A percentile compares a stretch with the other conserved stretches of the same genome.
These are phyloP conservation scores for Cladobotryum protrusum DNA, from an alignment of 2,329 filamentous ascomycete genomes.

Conservation along the genomic window DNA sequence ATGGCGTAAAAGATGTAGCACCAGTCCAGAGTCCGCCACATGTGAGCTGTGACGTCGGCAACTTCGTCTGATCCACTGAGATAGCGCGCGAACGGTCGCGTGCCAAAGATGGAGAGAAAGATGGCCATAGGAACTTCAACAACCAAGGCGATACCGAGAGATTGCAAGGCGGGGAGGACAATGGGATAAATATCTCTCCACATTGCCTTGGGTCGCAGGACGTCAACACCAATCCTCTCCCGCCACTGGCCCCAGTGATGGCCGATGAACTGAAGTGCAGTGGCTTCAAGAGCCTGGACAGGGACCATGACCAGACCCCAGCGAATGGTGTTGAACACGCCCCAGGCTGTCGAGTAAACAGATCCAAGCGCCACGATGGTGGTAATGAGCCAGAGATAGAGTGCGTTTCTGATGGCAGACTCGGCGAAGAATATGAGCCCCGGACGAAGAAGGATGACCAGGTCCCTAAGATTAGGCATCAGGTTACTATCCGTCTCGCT, in stretches of 20 bases:
- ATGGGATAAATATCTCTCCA: conserved; percentile 31
- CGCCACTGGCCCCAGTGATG: conserved; percentile 56
- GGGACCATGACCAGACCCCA: conserved; percentile 73
- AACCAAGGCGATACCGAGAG: conserved; percentile 44
- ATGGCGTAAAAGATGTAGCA: conserved; percentile 66
- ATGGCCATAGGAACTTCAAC: conserved; percentile 59
- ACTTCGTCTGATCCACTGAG: conserved; percentile 53
- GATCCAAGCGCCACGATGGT: conserved; percentile 57
- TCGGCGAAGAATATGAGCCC: conserved; percentile 56
- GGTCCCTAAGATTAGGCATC: conserved; percentile 35
- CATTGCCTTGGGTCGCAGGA: conserved; percentile 14
- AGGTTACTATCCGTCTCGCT: conserved; percentile 8
- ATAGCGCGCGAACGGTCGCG: conserved; percentile 54
- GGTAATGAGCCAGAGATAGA: conserved; percentile 65
- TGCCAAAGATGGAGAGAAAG: conserved; percentile 54
- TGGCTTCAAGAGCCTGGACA: conserved; percentile 59
- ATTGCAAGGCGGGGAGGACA: conserved; percentile 45
- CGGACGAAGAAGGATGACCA: conserved; percentile 49
- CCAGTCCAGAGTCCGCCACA: conserved; percentile 59
- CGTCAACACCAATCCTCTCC: conserved; percentile 19
- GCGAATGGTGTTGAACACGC: conserved; percentile 66
- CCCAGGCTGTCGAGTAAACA: conserved; percentile 66
- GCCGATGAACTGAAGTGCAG: conserved; percentile 58
- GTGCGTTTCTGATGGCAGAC: conserved; percentile 59
- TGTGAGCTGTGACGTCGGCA: conserved; percentile 54